phyloP scores from a whole-genome alignment of 2,329 filamentous ascomycete species.

The Arthrobotrys sphaeroides region DNA sequence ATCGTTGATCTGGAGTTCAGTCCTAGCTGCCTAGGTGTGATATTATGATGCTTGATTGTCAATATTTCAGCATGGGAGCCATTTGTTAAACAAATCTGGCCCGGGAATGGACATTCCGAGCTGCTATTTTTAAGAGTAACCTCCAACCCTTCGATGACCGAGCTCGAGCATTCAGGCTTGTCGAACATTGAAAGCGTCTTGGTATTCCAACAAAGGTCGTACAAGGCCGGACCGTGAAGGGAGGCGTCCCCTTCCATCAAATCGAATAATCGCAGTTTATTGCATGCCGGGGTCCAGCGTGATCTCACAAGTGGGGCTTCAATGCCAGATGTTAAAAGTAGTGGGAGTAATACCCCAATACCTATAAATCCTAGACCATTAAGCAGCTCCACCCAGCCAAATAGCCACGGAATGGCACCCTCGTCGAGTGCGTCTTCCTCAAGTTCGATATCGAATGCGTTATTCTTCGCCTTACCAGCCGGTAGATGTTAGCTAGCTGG shows the following conservation, averaged over 20 bases:
- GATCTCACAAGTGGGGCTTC: not conserved
- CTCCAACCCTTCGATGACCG: not conserved
- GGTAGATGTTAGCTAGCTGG: not conserved
- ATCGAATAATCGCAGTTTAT: not conserved
- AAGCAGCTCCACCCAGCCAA: not conserved
- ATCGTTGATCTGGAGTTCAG: not conserved
- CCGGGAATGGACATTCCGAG: not conserved
- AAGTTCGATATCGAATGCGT: not conserved
- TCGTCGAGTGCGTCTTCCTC: not conserved
- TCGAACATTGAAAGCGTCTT: not conserved
- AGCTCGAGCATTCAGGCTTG: not conserved
- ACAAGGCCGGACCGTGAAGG: not conserved
- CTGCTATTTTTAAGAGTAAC: not conserved
- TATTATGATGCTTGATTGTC: not conserved
- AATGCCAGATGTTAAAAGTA: not conserved
- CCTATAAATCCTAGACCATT: not conserved
- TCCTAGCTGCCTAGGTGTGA: conserved; percentile 5
- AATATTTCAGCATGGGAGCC: not conserved
- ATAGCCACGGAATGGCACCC: conserved; percentile 5
- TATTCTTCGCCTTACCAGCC: not conserved
- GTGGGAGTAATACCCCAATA: not conserved
- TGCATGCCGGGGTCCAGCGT: conserved; percentile 3
- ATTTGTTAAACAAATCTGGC: not conserved
- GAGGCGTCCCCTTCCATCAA: no score
- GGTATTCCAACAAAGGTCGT: not conserved